phyloP scores from a whole-genome alignment of 1,284 basidiomycete species.

The Caloboletus inedulis region DNA sequence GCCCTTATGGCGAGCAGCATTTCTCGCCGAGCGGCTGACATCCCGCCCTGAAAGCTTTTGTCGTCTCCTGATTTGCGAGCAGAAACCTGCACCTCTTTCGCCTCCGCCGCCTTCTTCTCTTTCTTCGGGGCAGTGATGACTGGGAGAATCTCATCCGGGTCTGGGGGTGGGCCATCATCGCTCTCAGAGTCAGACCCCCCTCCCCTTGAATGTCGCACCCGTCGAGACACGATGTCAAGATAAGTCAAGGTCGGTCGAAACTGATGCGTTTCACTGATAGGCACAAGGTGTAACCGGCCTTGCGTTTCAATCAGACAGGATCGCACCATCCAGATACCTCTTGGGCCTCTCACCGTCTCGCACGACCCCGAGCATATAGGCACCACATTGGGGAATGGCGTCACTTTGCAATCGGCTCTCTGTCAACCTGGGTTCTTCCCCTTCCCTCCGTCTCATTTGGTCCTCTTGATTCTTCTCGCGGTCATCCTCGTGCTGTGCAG shows the following conservation, averaged over 20 bases:
- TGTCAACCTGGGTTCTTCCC: conserved; percentile 56
- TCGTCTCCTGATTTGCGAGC: conserved; percentile 64
- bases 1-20: conserved; percentile 66
- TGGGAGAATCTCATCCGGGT: conserved; percentile 66
- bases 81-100: conserved; percentile 72
- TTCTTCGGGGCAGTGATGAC: conserved; percentile 50
- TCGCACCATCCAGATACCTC: neutral
- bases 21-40: conserved; percentile 63
- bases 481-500: conserved; percentile 65
- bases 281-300: conserved; percentile 77
- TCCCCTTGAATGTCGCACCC: conserved; percentile 49
- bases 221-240: conserved; percentile 65
- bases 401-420: conserved; percentile 74
- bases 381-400: conserved; percentile 57
- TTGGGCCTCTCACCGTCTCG: conserved; percentile 52
- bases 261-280: conserved; percentile 72
- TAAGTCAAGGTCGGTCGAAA: conserved; percentile 76
- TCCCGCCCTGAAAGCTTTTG: conserved; percentile 52
- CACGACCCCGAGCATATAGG: conserved; percentile 70
- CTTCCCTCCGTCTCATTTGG: conserved; percentile 47
- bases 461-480: conserved; percentile 66
- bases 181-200: conserved; percentile 62
- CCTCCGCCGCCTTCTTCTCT: conserved; percentile 52
- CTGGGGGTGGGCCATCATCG: conserved; percentile 73
- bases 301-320: conserved; percentile 14